A percentile compares a stretch with the other conserved stretches of the same genome.
Conservation (phyloP, 192 early-diverging fungal species). For the Allomyces javanicus region DNA sequence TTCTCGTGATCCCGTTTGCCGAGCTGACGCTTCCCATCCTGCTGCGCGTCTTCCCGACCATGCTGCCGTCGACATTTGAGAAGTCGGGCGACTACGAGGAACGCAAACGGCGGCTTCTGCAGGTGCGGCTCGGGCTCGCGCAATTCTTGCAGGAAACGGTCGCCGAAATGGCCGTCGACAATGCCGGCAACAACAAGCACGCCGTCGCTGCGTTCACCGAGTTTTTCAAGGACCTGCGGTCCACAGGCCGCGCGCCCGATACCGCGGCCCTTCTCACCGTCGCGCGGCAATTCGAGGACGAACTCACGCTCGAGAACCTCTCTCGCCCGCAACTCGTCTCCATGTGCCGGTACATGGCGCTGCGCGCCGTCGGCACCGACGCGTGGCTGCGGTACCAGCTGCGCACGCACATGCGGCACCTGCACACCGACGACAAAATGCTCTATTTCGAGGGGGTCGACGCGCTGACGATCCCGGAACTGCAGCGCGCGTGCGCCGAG, state of each 20-base stretch:
- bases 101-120: conserved; percentile 74
- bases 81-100: conserved; percentile 40
- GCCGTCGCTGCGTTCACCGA: conserved; percentile 49
- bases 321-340: conserved; percentile 83
- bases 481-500: conserved; percentile 65
- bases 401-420: conserved; percentile 61
- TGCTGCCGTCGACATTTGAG: conserved; percentile 91
- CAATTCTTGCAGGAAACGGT: conserved; percentile 90
- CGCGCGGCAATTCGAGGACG: conserved; percentile 79
- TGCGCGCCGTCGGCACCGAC: conserved; percentile 89
- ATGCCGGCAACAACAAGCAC: conserved; percentile 1
- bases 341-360: conserved; percentile 87
- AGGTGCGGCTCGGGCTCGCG: conserved; percentile 85
- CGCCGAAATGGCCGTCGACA: conserved; percentile 47
- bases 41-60: conserved; percentile 82
- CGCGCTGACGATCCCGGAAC: conserved; percentile 63
- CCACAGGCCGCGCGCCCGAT: no score
- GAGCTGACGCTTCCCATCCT: conserved; percentile 80
- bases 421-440: conserved; percentile 75
- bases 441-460: conserved; percentile 77
- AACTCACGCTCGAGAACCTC: conserved; percentile 78
- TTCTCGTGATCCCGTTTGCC: conserved; percentile 83
- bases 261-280: conserved; percentile 66
- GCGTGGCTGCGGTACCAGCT: conserved; percentile 83
- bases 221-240: conserved; percentile 39